Percentiles rank a stretch among this genome's conserved stretches.
Evolutionary conservation across 1,284 basidiomycete species (phyloP).

Genomic region (Xanthoconium separans): DNA sequence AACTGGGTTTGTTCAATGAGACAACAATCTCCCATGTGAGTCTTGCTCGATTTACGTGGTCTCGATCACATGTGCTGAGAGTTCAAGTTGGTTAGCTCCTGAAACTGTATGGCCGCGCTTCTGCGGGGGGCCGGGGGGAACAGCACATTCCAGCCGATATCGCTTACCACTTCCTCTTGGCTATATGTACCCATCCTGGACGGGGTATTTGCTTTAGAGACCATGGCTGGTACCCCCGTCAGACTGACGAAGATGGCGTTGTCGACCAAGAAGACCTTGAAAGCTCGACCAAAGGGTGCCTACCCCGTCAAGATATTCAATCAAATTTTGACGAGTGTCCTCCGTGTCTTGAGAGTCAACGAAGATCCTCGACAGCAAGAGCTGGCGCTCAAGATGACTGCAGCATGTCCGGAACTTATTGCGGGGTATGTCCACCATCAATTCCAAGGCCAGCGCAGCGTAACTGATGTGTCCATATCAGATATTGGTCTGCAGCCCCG

Average conservation of each 20-base stretch:
- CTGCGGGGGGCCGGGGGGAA: constrained; percentile 49
- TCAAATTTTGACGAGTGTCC: constrained; percentile 76
- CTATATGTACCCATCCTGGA: constrained; percentile 82
- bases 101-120: constrained; percentile 64
- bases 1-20: constrained; percentile 69
- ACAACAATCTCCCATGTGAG: constrained; percentile 58
- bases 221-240: constrained; percentile 87
- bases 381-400: constrained; percentile 75
- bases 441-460: neutral
- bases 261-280: constrained; percentile 24
- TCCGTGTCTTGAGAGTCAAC: constrained; percentile 75
- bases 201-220: constrained; percentile 87
- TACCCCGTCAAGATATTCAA: constrained; percentile 68
- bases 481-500: constrained; percentile 75
- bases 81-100: constrained; percentile 49
- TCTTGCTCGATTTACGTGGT: neutral
- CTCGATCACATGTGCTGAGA: neutral
- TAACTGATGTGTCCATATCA: constrained; percentile 29
- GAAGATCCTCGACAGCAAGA: constrained; percentile 88
- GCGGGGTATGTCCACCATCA: constrained; percentile 52
- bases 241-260: constrained; percentile 35
- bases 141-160: constrained; percentile 74
- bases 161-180: constrained; percentile 85
- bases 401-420: constrained; percentile 85
- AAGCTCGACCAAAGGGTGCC: constrained; percentile 28